A percentile compares a stretch with the other conserved stretches of the same genome.
Evolutionary conservation across 495 filamentous ascomycete genomes (phyloP).

Genomic region (Acidiella bohemica): DNA sequence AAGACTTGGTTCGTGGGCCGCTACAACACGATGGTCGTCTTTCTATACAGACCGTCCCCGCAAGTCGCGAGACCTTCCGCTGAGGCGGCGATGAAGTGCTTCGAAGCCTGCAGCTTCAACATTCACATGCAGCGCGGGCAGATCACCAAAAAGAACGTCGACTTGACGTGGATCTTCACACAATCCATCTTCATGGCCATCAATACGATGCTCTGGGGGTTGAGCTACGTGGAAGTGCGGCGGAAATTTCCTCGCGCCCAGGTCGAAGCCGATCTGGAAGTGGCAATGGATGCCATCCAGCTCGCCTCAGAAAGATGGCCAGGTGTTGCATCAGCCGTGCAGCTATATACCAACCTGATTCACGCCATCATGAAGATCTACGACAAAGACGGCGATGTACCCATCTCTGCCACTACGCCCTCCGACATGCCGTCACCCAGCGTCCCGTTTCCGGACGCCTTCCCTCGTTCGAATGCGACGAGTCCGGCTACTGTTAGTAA

Average conservation of each 20-base stretch:
- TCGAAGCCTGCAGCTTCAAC: constrained; percentile 65
- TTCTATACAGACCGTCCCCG: constrained; percentile 74
- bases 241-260: constrained; percentile 51
- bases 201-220: constrained; percentile 75
- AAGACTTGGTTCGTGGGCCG: constrained; percentile 59
- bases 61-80: constrained; percentile 74
- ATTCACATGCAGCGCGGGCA: constrained; percentile 65
- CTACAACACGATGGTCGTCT: constrained; percentile 72
- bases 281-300: constrained; percentile 59
- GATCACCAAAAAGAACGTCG: constrained; percentile 56
- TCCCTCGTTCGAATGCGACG: constrained; percentile 24
- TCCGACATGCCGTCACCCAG: constrained; percentile 24
- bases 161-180: constrained; percentile 85
- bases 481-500: constrained; percentile 27
- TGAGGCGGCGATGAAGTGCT: constrained; percentile 61
- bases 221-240: constrained; percentile 74
- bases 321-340: constrained; percentile 65
- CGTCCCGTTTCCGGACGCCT: constrained; percentile 15
- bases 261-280: constrained; percentile 54
- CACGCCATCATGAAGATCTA: constrained; percentile 73
- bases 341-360: constrained; percentile 69
- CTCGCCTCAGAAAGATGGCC: constrained; percentile 76
- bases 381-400: constrained; percentile 46
- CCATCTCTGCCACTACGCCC: constrained; percentile 48
- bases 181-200: constrained; percentile 74